A percentile compares a stretch with the other conserved stretches of the same genome.
Evolutionary conservation across 1,284 basidiomycete genomes (phyloP).

Genomic region (Ustilago loliicola): DNA sequence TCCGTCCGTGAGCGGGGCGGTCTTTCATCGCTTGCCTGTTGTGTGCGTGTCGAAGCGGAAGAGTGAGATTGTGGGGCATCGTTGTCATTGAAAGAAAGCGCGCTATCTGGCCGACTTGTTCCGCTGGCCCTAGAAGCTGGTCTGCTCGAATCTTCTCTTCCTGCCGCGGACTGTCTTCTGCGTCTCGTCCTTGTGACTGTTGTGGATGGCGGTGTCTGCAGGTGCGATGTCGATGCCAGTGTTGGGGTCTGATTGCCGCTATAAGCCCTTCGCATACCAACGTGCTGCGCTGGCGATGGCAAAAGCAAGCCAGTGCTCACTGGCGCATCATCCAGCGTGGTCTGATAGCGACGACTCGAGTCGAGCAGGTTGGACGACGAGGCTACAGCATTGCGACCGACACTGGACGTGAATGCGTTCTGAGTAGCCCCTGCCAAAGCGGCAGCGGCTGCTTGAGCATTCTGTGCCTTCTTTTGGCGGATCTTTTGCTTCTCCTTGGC

Average conservation of each 20-base stretch:
- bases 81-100: conserved; percentile 20
- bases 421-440: conserved; percentile 38
- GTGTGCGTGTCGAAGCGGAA: not conserved
- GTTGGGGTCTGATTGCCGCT: conserved; percentile 45
- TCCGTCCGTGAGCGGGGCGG: conserved; percentile 34
- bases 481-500: conserved; percentile 59
- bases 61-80: not conserved
- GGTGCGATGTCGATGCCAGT: conserved; percentile 22
- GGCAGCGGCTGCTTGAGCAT: conserved; percentile 45
- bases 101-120: conserved; percentile 28
- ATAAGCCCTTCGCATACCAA: conserved; percentile 38
- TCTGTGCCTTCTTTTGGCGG: conserved; percentile 51
- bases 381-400: conserved; percentile 6
- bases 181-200: conserved; percentile 22
- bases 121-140: conserved; percentile 48
- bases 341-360: conserved; percentile 37
- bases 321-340: conserved; percentile 29
- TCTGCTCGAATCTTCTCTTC: conserved; percentile 24
- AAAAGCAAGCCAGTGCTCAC: conserved; percentile 25
- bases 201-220: conserved; percentile 16
- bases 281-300: conserved; percentile 18
- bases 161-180: conserved; percentile 25
- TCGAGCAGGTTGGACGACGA: conserved; percentile 34
- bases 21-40: not conserved
- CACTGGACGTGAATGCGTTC: not conserved